phyloP scores from a whole-genome alignment of 768 basidiomycete species.

The Austroboletus eburneus region DNA sequence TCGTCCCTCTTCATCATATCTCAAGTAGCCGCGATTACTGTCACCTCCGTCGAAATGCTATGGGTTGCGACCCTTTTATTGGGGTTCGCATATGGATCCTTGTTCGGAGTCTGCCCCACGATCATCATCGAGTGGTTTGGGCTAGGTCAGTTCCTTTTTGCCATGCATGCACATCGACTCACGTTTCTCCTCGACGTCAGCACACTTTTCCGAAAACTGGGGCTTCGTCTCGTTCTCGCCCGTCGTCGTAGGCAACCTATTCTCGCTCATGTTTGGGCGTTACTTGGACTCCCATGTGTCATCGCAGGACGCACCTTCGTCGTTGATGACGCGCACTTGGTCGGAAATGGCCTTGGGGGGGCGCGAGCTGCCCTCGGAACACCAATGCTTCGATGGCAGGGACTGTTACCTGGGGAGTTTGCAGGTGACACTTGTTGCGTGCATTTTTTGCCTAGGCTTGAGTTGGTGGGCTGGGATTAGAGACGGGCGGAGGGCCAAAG shows the following conservation, averaged over 20 bases:
- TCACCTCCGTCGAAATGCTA: slow-evolving; percentile 55
- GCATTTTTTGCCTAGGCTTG: slow-evolving; percentile 33
- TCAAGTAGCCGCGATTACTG: slow-evolving; percentile 54
- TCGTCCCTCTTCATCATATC: slow-evolving; percentile 66
- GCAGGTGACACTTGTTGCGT: slow-evolving; percentile 40
- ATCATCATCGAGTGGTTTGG: slow-evolving; percentile 89
- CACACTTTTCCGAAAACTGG: slow-evolving; percentile 83
- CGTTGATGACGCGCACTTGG: neutral
- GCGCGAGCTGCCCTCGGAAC: slow-evolving; percentile 27
- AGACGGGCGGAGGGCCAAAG: slow-evolving; percentile 17
- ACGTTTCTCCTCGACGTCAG: slow-evolving; percentile 27
- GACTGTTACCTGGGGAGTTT: slow-evolving; percentile 59
- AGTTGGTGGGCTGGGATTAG: slow-evolving; percentile 37
- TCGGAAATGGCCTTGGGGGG: neutral
- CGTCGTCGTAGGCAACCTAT: slow-evolving; percentile 73
- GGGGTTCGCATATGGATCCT: slow-evolving; percentile 58
- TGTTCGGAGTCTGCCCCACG: slow-evolving; percentile 73
- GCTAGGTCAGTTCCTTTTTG: slow-evolving; percentile 49
- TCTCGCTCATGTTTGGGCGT: slow-evolving; percentile 78
- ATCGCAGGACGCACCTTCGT: neutral
- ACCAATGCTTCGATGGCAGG: slow-evolving; percentile 53
- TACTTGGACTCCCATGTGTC: slow-evolving; percentile 72
- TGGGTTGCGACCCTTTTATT: slow-evolving; percentile 47
- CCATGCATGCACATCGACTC: neutral
- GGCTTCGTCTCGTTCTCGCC: slow-evolving; percentile 74